These are phyloP conservation scores for Manihot esculenta DNA, from an alignment of 441 rosid genomes.

Conservation along the genomic window DNA sequence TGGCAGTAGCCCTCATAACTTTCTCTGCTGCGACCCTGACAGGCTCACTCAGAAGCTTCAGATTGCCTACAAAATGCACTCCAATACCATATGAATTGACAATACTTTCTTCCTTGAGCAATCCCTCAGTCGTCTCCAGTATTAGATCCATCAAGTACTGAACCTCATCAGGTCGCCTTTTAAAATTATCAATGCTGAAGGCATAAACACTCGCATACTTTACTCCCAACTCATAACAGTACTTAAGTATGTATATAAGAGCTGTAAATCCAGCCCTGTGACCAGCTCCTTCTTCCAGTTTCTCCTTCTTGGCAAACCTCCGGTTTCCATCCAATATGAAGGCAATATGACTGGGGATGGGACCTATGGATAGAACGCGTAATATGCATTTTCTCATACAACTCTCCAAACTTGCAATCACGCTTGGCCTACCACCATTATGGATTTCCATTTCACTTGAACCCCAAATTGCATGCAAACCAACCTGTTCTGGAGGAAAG, in stretches of 20 bases:
- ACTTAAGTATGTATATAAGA: conserved; percentile 49
- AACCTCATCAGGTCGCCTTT: conserved; percentile 64
- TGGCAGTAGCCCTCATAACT: conserved; percentile 64
- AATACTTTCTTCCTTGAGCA: conserved; percentile 56
- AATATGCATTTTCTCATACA: conserved; percentile 52
- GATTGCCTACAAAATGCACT: conserved; percentile 63
- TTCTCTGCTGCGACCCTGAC: conserved; percentile 57
- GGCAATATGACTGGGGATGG: conserved; percentile 61
- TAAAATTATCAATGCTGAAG: conserved; percentile 80
- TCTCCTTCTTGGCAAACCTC: conserved; percentile 56
- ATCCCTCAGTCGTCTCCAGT: conserved; percentile 58
- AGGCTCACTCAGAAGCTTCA: conserved; percentile 53
- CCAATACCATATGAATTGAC: conserved; percentile 52
- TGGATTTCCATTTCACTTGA: conserved; percentile 22
- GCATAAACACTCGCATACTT: conserved; percentile 64
- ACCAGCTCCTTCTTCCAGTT: conserved; percentile 52
- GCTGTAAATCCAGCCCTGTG: conserved; percentile 62
- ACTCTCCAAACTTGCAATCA: conserved; percentile 29
- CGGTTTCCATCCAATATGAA: conserved; percentile 91
- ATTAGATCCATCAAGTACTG: conserved; percentile 60
- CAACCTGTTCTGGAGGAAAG: conserved; percentile 17
- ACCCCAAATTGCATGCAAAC: conserved; percentile 1
- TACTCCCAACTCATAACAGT: conserved; percentile 69
- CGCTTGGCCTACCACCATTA: conserved; percentile 8
- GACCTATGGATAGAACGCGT: conserved; percentile 49